Base-by-base conservation (phyloP, 257 asterid genomes). In the Nicotiana undulata region DNA sequence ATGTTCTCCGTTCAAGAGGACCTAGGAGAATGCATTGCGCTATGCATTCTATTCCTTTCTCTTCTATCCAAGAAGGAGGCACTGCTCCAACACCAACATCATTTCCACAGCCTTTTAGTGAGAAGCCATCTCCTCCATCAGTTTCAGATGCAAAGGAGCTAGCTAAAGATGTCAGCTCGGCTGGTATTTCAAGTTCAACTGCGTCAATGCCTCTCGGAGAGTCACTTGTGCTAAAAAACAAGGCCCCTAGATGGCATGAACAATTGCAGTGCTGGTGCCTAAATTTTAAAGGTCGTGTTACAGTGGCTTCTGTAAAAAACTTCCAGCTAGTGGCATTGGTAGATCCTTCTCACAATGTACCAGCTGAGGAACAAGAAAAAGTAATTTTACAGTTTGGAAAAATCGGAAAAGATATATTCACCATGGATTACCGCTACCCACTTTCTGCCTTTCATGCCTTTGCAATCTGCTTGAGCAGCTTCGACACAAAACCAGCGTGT, bases 231-330 rank as follows among this genome's bases (percentile, higher is more conserved):
- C 76, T 84, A 64, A 81, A 77, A 77, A 81, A 81, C 72, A 84
- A 84, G 67, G 64, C 81, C 28, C 83, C 87, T 29, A 72, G 85
- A 75, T 85, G 87, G 87, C 87, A 85, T 70, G 87, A 85, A 60
- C 87, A 85, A 80, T 8, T 85, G 64, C 85, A 82, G 59, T 82
- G 87, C 58, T 79, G 87, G 87, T 85, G 85, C 79, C 77, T 82
- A 63, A 82, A 85, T 49, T 84, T 84, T 55, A 77, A 79, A 77
- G 85, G 87, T 29, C 80, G 85, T 17, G 87, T 84, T 70, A 85
- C 85, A 16, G 87, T 85, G 53, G 85, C 87, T 82, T 85, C 85
- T 5, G 85, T 85, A 17, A 82, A 85, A 65, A 85, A 82, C 37
- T 85, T 85, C 68, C 85, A 82, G 81, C 76, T 85, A 26, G 85